phyloP scores from a whole-genome alignment of 257 asterid species.

The Petunia axillaris region DNA sequence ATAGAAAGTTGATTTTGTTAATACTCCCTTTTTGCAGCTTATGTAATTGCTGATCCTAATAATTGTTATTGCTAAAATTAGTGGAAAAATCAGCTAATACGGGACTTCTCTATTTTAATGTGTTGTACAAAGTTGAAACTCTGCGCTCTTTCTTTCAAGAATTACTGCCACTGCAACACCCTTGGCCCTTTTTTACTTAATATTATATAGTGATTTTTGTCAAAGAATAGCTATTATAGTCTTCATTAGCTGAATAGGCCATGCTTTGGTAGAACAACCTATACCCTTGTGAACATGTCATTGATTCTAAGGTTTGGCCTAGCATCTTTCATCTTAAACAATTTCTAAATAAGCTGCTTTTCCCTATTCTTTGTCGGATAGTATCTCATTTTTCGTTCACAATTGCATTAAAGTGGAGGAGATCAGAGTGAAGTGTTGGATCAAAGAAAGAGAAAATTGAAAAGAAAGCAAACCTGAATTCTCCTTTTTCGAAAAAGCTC shows the following conservation, averaged over 20 bases:
- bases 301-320: not conserved
- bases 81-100: not conserved
- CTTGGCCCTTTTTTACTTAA: not conserved
- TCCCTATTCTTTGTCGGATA: not conserved
- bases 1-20: not conserved
- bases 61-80: not conserved
- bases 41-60: not conserved
- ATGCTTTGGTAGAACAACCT: not conserved
- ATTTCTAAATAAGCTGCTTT: not conserved
- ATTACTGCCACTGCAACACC: not conserved
- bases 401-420: not conserved
- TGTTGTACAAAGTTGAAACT: not conserved
- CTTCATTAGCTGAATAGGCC: not conserved
- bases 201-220: not conserved
- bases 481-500: not conserved
- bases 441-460: constrained; percentile 4
- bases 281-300: not conserved
- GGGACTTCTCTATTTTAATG: not conserved
- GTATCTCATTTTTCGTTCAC: constrained; percentile 10
- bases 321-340: not conserved
- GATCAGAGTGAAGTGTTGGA: not conserved
- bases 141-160: not conserved
- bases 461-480: not conserved
- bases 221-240: not conserved
- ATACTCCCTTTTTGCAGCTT: not conserved